Percentiles rank a stretch among this genome's conserved stretches.
phyloP scores from a whole-genome alignment of 768 basidiomycete genomes.

The Amanita molliuscula region DNA sequence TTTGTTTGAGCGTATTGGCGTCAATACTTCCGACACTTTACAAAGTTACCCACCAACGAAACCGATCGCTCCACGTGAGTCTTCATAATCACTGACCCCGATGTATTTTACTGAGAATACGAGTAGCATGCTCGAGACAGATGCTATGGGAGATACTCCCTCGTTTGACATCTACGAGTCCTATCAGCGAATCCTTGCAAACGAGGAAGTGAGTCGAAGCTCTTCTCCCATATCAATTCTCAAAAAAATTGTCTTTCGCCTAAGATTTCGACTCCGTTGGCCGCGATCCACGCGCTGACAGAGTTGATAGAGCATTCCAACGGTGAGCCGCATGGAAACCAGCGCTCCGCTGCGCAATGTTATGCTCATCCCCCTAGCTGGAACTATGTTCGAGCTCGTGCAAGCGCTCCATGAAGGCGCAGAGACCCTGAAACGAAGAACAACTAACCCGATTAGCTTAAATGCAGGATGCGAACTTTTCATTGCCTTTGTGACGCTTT shows the following conservation, averaged over 20 bases:
- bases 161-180: conserved; percentile 31
- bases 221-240: neutral
- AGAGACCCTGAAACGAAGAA: conserved; percentile 45
- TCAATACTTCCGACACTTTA: neutral
- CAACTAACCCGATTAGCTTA: conserved; percentile 72
- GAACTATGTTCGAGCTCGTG: conserved; percentile 89
- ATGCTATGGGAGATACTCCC: neutral
- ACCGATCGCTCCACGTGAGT: neutral
- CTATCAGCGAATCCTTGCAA: conserved; percentile 49
- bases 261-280: conserved; percentile 75
- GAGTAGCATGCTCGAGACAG: neutral
- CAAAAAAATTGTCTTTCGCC: neutral
- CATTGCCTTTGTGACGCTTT: conserved; percentile 78
- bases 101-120: neutral
- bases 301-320: conserved; percentile 72
- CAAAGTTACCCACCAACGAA: neutral
- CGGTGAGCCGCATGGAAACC: conserved; percentile 33
- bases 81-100: neutral
- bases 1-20: conserved; percentile 2
- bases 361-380: conserved; percentile 36
- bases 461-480: conserved; percentile 89
- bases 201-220: conserved; percentile 48
- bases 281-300: conserved; percentile 80
- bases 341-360: neutral
- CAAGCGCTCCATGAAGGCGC: conserved; percentile 74